These are phyloP conservation scores for Pestalotiopsis sp. DNA, from an alignment of 2,329 filamentous ascomycete genomes.

Conservation along the genomic window DNA sequence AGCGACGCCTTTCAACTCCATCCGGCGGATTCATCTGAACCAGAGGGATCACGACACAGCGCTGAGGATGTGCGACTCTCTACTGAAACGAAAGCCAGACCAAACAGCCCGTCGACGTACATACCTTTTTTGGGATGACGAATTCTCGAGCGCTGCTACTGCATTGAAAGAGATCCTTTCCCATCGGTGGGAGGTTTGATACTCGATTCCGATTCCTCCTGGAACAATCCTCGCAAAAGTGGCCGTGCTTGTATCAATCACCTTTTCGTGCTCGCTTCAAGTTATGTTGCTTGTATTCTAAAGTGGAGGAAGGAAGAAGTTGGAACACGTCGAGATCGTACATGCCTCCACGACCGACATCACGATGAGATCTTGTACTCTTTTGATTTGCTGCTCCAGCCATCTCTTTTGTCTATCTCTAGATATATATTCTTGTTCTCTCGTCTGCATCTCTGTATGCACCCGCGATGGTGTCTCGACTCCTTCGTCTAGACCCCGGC, in stretches of 20 bases:
- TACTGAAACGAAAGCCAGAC: background rate
- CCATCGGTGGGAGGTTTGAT: background rate
- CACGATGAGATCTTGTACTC: background rate
- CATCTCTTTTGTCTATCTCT: background rate
- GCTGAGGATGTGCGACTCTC: background rate
- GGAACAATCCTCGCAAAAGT: background rate
- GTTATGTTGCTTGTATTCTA: too few relatives aligned
- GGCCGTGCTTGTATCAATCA: background rate
- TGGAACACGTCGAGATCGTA: background rate
- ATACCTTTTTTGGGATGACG: background rate
- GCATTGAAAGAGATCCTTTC: background rate
- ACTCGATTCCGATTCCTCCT: background rate
- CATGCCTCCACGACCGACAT: background rate
- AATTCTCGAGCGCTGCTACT: background rate
- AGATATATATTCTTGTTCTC: background rate
- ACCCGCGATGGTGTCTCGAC: conserved; percentile 9
- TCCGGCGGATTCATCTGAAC: background rate
- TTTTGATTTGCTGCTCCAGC: background rate
- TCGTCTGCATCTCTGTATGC: background rate
- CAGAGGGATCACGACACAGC: background rate
- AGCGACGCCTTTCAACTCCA: background rate
- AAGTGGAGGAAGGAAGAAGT: background rate
- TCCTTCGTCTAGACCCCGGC: conserved; percentile 15
- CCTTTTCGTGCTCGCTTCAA: background rate
- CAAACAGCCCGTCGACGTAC: background rate